Base-by-base conservation (phyloP, 2,329 filamentous ascomycete genomes). In the Ascochyta clinopodiicola region DNA sequence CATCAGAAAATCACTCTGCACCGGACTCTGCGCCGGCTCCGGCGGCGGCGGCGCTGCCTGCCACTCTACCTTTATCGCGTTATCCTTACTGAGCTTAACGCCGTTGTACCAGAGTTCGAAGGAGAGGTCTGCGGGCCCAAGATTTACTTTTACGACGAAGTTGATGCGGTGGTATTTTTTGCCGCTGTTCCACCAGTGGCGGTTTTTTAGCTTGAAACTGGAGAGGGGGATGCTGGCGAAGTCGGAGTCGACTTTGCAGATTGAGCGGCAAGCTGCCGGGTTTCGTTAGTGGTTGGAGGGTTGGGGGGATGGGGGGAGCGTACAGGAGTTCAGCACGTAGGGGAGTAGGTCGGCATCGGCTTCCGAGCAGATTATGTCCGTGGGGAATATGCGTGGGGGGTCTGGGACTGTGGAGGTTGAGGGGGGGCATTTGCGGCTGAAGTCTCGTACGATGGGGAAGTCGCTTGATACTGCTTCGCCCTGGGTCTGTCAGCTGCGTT, bases 21-120 rank as follows among this genome's bases (percentile, higher is more conserved):
- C 44, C 13, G 39, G 13, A 5, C 36, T 49, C 12, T 55, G 51
- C 1, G 22, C 8, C 7, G 45, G 45, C 6, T 49, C 46, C 45
- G 63, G 50, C 15, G 61, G 50, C 15, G 61, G 38, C 2, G 63
- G 56, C 2, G 60, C 61, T 9, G 72, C 60, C 3, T 61, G 38
- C 72, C 73, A 75, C 8, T 75, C 70, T 0, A 77, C 72, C n/a
- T 61, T 68, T n/a, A 75, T 74, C 0, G 70, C 66, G 22, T 73
- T 62, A 40, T 75, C 72, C 8, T 64, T 62, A 37, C 65, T 70
- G 4, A 76, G 61, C 48, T 75, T 75, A 31, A 71, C 66, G 29
- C 69, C 68, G 25, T 75, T 62, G 51, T 72, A 72, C 72, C 74
- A 77, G 1, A 77, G 67, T 60, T 76, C 74, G 50, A 77, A 77